Evolutionary conservation across 2,329 filamentous ascomycete species (phyloP).

Genomic region (Aspergillus transmontanensis): DNA sequence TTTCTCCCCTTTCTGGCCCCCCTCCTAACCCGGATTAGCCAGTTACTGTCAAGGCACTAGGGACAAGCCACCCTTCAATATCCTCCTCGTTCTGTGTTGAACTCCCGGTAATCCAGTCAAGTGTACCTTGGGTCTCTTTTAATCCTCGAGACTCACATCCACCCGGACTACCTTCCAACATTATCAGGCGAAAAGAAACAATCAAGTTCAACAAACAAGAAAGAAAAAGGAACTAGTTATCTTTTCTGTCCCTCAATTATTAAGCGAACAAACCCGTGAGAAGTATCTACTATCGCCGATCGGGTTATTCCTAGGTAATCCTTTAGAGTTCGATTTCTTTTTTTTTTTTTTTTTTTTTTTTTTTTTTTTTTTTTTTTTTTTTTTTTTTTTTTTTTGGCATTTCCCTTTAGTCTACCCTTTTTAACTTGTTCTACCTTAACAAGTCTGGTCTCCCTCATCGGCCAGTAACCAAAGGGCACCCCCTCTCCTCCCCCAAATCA

Average conservation of each 20-base stretch:
- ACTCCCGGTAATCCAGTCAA: not conserved
- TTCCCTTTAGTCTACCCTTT: not conserved
- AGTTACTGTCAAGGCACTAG: conserved; percentile 12
- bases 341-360: not conserved
- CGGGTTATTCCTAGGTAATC: conserved; percentile 1
- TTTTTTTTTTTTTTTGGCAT: not conserved
- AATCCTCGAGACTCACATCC: not conserved
- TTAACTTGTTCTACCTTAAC: not conserved
- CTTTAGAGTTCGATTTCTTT: not conserved
- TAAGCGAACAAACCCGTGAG: not conserved
- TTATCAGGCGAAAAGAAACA: not conserved
- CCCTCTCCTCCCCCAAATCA: not conserved
- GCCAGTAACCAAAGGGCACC: not conserved
- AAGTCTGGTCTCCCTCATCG: not conserved
- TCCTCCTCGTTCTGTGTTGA: conserved; percentile 7
- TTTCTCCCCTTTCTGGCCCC: conserved; percentile 9
- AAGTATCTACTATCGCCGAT: conserved; percentile 1
- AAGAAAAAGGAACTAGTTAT: not conserved
- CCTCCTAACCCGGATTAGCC: conserved; percentile 13
- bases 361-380: not conserved
- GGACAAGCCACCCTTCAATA: conserved; percentile 10
- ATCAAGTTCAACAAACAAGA: not conserved
- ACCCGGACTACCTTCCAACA: not conserved
- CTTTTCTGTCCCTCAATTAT: not conserved
- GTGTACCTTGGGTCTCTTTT: conserved; percentile 3